phyloP scores from a whole-genome alignment of 768 basidiomycete species.

The Rhodotorula sphaerocarpa region DNA sequence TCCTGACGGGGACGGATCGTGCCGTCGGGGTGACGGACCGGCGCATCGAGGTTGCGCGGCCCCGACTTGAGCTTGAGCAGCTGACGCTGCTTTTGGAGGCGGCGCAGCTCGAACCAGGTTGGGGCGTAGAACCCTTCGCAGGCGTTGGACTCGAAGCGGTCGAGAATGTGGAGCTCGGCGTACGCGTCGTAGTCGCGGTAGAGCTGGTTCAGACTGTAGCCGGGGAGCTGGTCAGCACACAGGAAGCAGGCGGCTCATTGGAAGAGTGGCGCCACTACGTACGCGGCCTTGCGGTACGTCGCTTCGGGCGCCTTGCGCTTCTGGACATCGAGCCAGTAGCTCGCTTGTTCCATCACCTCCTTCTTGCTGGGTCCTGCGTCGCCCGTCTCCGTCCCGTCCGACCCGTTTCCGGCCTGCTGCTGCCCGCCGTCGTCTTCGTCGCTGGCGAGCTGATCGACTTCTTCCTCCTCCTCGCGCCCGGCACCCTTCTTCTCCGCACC shows the following conservation, averaged over 20 bases:
- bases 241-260: no score
- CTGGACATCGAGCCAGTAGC: not conserved
- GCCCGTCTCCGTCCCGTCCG: no score
- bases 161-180: not conserved
- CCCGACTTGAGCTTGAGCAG: not conserved
- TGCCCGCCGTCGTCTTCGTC: not conserved
- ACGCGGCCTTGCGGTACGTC: slow-evolving; percentile 6
- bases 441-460: slow-evolving; percentile 12
- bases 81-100: not conserved
- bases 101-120: not conserved
- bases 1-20: not conserved
- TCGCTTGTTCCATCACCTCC: not conserved
- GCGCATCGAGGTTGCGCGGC: not conserved
- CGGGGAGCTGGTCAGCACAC: not conserved
- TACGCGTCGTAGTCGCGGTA: not conserved
- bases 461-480: not conserved
- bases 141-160: not conserved
- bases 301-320: not conserved
- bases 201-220: slow-evolving; percentile 8
- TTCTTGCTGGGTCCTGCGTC: no score
- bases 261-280: no score
- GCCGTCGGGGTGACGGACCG: not conserved
- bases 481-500: not conserved
- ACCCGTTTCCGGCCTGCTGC: not conserved
- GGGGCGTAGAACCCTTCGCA: not conserved